Base-by-base conservation (phyloP, 306 rosid species). In the Ammopiptanthus mongolicus region DNA sequence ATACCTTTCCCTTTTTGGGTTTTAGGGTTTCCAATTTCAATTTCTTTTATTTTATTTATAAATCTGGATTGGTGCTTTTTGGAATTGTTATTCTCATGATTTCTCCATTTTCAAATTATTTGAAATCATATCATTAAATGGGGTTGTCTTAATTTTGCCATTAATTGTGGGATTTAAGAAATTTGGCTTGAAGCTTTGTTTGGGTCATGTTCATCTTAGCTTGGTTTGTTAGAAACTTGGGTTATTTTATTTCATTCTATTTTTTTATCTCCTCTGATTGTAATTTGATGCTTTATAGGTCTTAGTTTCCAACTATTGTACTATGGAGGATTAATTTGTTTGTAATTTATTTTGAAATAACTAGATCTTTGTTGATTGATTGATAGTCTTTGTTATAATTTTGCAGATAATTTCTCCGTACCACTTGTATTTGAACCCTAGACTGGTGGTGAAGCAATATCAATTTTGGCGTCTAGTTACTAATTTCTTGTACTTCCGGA, bases 401-500 rank as follows among this genome's bases (percentile, higher is more conserved):
- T 65, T 70, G 84, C 96, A 94, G 98, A 95, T 95, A 71, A 95
- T 95, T 31, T 87, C 97, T 78, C 98, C 97, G 4, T 84, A 90
- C 63, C 88, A 90, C 86, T 79, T 95, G 75, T 95, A 95, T 87
- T 79, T 95, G 91, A 84, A 91, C 83, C 98, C 98, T 55, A 86
- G 23, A 63, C 82, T 91, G 61, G 96, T 95, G 81, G 93, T 90
- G 68, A 90, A 88, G 82, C 90, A 91, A 65, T 95, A 95, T 85
- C 88, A 95, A 67, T 88, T 88, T 74, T 95, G 97, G 98, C 97
- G 96, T 22, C 94, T 95, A 61, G 10, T 95, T 73, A 95, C 97
- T 28, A 95, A 95, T 84, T 95, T 95, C 86, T 65, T 95, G 66
- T 95, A 90, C 88, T 95, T 95, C 84, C 78, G 97, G 64, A 95